Base-by-base conservation (phyloP, 176 grass and related monocot genomes). In the Eragrostis nindensis region DNA sequence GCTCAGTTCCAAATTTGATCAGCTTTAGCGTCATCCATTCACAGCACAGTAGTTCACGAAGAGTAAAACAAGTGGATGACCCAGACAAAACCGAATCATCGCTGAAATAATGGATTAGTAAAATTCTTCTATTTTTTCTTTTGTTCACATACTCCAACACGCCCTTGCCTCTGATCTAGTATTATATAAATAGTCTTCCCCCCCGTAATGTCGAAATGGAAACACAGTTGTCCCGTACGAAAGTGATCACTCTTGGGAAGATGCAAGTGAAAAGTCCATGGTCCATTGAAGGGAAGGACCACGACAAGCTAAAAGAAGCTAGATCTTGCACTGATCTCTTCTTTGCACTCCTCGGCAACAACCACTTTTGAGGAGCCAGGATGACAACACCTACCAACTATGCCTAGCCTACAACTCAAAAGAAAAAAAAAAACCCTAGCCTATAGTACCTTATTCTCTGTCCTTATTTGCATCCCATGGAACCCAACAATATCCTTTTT, bases 271-370 rank as follows among this genome's bases (percentile, higher is more conserved):
- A 30, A 80, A 55, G 52, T 16, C 11, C 25, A 42, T 41, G 46
- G 44, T 11, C 62, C 26, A 24, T 53, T 36, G 81, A 75, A 50
- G 13, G 66, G 49, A 73, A 48, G 68, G 76, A 71, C 64, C 55
- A 76, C 76, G 65, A 40, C 54, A 71, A 30, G 48, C 60, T 79
- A 73, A n/a, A n/a, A n/a, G n/a, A n/a, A n/a, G n/a, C n/a, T n/a
- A n/a, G n/a, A n/a, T n/a, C n/a, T n/a, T n/a, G n/a, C n/a, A n/a
- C n/a, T n/a, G n/a, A n/a, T n/a, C n/a, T n/a, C n/a, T n/a, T n/a
- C n/a, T n/a, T n/a, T n/a, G n/a, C 16, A 72, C 7, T 75, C 40
- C 22, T 30, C 40, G 68, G 68, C 11, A 30, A 79, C 14, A 39
- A 56, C 82, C 16, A 80, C 25, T 75, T 77, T 36, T 63, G 41